phyloP scores from a whole-genome alignment of 768 basidiomycete genomes.

The Mycena olivaceomarginata region DNA sequence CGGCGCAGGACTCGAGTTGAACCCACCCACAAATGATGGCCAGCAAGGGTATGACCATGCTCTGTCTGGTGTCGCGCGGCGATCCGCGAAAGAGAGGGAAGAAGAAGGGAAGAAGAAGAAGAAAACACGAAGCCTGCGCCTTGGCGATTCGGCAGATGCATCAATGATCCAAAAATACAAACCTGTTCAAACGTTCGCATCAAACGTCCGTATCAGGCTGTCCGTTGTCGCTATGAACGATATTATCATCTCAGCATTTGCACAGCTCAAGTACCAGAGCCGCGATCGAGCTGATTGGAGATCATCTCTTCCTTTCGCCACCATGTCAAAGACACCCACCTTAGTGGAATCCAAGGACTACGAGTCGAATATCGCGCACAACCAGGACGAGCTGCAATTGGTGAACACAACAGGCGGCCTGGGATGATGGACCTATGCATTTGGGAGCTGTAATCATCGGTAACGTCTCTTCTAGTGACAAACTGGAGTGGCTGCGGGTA shows the following conservation, averaged over 20 bases:
- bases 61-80: not conserved
- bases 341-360: not conserved
- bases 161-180: too few species aligned
- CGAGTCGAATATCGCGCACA: slow-evolving; percentile 37
- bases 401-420: slow-evolving; percentile 63
- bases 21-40: slow-evolving; percentile 1
- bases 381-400: slow-evolving; percentile 74
- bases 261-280: too few species aligned
- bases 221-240: too few species aligned
- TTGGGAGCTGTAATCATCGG: slow-evolving; percentile 67
- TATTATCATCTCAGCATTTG: too few species aligned
- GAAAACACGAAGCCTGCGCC: too few species aligned
- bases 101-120: not conserved
- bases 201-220: too few species aligned
- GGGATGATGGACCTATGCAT: slow-evolving; percentile 56
- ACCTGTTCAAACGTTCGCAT: too few species aligned
- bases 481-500: slow-evolving; percentile 95
- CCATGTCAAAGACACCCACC: not conserved
- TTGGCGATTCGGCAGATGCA: too few species aligned
- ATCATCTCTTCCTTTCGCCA: too few species aligned
- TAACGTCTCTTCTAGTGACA: slow-evolving; percentile 84
- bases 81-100: too few species aligned
- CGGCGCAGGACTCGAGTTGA: not conserved
- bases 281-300: too few species aligned
- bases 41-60: not conserved